phyloP scores from a whole-genome alignment of 371 early-diverging fungal species.

The Coemansia sp. region DNA sequence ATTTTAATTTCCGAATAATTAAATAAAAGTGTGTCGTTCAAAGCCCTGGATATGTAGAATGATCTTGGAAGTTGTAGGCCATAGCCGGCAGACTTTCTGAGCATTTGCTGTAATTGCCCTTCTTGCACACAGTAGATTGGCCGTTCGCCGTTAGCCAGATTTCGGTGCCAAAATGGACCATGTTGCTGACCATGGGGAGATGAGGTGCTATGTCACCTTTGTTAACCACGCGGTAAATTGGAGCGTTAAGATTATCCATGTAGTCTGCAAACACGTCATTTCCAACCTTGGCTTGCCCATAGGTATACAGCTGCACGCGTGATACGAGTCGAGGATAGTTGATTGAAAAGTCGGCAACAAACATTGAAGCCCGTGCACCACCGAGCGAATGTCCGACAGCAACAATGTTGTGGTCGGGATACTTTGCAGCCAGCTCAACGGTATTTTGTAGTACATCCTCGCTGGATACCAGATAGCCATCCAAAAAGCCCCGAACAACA shows the following conservation, averaged over 20 bases:
- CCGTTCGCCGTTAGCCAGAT: conserved; percentile 15
- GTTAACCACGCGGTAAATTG: conserved; percentile 18
- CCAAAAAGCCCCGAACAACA: conserved; percentile 19
- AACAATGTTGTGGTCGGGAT: conserved; percentile 22
- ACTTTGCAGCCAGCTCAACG: conserved; percentile 1
- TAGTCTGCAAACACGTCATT: conserved; percentile 19
- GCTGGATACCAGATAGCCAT: conserved; percentile 16
- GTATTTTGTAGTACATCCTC: neutral
- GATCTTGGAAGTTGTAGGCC: conserved; percentile 7
- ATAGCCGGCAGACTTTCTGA: conserved; percentile 20
- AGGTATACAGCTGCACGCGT: conserved; percentile 25
- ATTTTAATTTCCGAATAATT: neutral
- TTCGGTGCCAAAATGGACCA: conserved; percentile 34
- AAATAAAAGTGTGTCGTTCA: conserved; percentile 4
- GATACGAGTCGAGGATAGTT: conserved; percentile 5
- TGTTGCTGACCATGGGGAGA: conserved; percentile 3
- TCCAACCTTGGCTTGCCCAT: conserved; percentile 28
- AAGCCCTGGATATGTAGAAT: conserved; percentile 20
- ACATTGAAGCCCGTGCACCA: conserved; percentile 27
- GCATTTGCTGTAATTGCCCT: conserved; percentile 14
- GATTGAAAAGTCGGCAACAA: conserved; percentile 21
- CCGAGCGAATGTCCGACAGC: conserved; percentile 41
- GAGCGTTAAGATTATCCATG: conserved; percentile 14
- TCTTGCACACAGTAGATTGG: conserved; percentile 10
- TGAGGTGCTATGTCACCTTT: conserved; percentile 27